These are phyloP conservation scores for Exophiala calicioides DNA, from an alignment of 2,329 filamentous ascomycete species.

Conservation along the genomic window DNA sequence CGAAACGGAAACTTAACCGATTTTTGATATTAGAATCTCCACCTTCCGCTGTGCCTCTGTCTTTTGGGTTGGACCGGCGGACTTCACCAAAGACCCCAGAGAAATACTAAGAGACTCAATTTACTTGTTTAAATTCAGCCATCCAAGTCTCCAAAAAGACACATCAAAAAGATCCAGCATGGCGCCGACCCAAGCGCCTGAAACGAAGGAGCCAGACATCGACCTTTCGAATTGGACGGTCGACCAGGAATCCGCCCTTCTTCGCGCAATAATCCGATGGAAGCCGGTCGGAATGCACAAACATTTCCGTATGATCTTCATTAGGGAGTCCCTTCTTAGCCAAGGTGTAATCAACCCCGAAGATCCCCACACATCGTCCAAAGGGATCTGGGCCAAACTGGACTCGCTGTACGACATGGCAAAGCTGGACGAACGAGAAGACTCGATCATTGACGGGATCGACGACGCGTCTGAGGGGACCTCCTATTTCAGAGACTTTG, in stretches of 20 bases:
- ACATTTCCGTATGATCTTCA: slow-evolving; percentile 87
- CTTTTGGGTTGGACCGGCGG: too few relatives aligned
- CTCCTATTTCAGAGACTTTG: slow-evolving; percentile 67
- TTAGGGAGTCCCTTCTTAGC: slow-evolving; percentile 75
- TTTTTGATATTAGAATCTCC: not conserved
- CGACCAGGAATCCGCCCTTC: slow-evolving; percentile 87
- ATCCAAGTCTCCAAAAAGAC: too few relatives aligned
- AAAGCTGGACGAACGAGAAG: slow-evolving; percentile 79
- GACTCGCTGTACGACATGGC: slow-evolving; percentile 80
- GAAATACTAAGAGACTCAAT: too few relatives aligned
- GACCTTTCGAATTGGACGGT: slow-evolving; percentile 73
- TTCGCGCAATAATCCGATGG: slow-evolving; percentile 90
- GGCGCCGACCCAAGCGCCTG: slow-evolving; percentile 3
- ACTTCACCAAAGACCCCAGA: too few relatives aligned
- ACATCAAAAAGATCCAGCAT: slow-evolving; percentile 2
- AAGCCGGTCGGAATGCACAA: slow-evolving; percentile 98
- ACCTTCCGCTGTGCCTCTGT: too few relatives aligned
- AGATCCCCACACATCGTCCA: slow-evolving; percentile 66
- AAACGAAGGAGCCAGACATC: not conserved
- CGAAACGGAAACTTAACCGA: not conserved
- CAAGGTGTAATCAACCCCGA: slow-evolving; percentile 74
- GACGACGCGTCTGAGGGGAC: slow-evolving; percentile 50
- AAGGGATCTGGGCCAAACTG: slow-evolving; percentile 89
- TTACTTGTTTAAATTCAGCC: too few relatives aligned
- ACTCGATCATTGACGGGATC: slow-evolving; percentile 57